These are phyloP conservation scores for Tranzscheliella williamsii DNA, from an alignment of 1,284 basidiomycete genomes.

Conservation along the genomic window DNA sequence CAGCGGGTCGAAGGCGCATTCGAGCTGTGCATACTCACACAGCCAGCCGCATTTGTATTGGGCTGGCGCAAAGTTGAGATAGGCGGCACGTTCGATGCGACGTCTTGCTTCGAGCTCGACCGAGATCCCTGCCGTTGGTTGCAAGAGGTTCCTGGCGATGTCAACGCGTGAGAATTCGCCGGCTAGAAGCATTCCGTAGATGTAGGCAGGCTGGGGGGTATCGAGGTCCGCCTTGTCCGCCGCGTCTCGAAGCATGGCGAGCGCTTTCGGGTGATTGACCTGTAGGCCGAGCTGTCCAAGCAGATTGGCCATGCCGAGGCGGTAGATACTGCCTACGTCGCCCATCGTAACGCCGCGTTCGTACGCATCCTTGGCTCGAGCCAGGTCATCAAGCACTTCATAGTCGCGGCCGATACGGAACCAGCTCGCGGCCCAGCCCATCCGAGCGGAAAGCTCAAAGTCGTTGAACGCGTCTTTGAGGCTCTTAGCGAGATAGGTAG, in stretches of 20 bases:
- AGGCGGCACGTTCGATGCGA: conserved; percentile 77
- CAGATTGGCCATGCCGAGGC: conserved; percentile 78
- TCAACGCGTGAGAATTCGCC: conserved; percentile 62
- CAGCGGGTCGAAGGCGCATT: conserved; percentile 84
- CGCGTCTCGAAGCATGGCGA: conserved; percentile 76
- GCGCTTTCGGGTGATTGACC: conserved; percentile 67
- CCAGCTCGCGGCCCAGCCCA: conserved; percentile 66
- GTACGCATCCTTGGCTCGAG: conserved; percentile 78
- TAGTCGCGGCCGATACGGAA: conserved; percentile 87
- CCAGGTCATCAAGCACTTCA: conserved; percentile 76
- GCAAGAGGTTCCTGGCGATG: conserved; percentile 31
- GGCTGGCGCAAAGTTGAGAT: conserved; percentile 80
- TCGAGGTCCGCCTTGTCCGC: conserved; percentile 75
- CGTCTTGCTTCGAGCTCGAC: conserved; percentile 39
- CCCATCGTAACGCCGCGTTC: conserved; percentile 73
- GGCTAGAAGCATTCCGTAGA: conserved; percentile 76
- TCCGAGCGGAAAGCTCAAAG: conserved; percentile 65
- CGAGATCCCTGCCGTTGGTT: conserved; percentile 50
- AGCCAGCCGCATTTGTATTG: conserved; percentile 86
- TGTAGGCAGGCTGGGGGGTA: conserved; percentile 81
- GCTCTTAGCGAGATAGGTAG: conserved; percentile 66
- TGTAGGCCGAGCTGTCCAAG: conserved; percentile 79
- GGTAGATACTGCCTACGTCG: conserved; percentile 76
- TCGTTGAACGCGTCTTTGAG: conserved; percentile 82
- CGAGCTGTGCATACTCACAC: conserved; percentile 85